A percentile compares a stretch with the other conserved stretches of the same genome.
Conservation (phyloP, 495 filamentous ascomycete species). For the Penicillium tannophilum region DNA sequence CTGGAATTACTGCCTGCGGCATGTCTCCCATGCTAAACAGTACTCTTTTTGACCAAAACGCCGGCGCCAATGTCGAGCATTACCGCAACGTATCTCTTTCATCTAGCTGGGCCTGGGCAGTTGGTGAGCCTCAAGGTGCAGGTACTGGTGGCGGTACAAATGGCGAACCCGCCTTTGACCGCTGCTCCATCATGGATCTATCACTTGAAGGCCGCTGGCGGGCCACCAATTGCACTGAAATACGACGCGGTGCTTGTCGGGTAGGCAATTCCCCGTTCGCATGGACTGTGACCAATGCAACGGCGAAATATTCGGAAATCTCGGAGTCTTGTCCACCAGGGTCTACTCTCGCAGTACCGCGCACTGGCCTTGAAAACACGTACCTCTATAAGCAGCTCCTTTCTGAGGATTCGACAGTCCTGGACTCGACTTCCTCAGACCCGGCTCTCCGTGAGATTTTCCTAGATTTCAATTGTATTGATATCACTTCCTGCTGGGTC, state of each 20-base stretch:
- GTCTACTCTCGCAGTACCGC: slow-evolving; percentile 52
- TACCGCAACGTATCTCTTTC: slow-evolving; percentile 56
- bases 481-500: slow-evolving; percentile 61
- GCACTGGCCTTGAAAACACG: slow-evolving; percentile 63
- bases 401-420: slow-evolving; percentile 22
- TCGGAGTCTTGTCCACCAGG: slow-evolving; percentile 40
- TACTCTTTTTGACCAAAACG: slow-evolving; percentile 55
- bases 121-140: slow-evolving; percentile 53
- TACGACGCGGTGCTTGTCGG: slow-evolving; percentile 57
- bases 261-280: slow-evolving; percentile 49
- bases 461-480: slow-evolving; percentile 61
- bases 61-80: slow-evolving; percentile 41
- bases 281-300: slow-evolving; percentile 52
- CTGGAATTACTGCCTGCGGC: slow-evolving; percentile 57
- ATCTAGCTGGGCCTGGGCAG: slow-evolving; percentile 62
- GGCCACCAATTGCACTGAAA: slow-evolving; percentile 53
- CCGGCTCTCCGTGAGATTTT: slow-evolving; percentile 41
- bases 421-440: slow-evolving; percentile 30
- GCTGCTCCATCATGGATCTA: slow-evolving; percentile 57
- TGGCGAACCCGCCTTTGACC: slow-evolving; percentile 29
- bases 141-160: slow-evolving; percentile 23
- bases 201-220: slow-evolving; percentile 54
- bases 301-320: slow-evolving; percentile 38
- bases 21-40: slow-evolving; percentile 59
- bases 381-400: slow-evolving; percentile 50